A percentile compares a stretch with the other conserved stretches of the same genome.
phyloP scores from a whole-genome alignment of 2,329 filamentous ascomycete species.

The Chaetothyriales sp. region DNA sequence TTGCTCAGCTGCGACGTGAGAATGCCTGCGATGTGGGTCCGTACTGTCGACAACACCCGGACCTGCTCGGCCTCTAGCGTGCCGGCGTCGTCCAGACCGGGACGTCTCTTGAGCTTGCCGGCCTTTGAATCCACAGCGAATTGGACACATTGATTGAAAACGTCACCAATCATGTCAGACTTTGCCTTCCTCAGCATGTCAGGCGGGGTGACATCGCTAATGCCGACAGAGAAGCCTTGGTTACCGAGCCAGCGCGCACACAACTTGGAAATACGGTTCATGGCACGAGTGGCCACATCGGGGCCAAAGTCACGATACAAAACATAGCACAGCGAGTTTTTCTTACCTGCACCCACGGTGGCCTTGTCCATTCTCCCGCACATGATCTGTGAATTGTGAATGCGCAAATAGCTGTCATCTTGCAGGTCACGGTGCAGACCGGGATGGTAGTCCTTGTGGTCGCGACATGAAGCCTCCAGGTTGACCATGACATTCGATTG shows the following conservation, averaged over 20 bases:
- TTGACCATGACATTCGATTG: conserved; percentile 75
- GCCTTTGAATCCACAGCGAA: conserved; percentile 57
- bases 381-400: conserved; percentile 95
- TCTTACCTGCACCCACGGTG: conserved; percentile 93
- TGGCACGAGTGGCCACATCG: conserved; percentile 72
- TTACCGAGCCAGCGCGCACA: conserved; percentile 81
- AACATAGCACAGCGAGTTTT: conserved; percentile 94
- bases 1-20: conserved; percentile 82
- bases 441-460: conserved; percentile 47
- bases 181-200: conserved; percentile 58
- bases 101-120: conserved; percentile 69
- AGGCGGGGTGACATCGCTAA: conserved; percentile 84
- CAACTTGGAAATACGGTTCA: conserved; percentile 86
- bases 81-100: conserved; percentile 61
- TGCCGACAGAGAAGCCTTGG: conserved; percentile 88
- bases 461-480: conserved; percentile 79
- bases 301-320: conserved; percentile 91
- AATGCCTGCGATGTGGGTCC: conserved; percentile 77
- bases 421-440: conserved; percentile 59
- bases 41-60: conserved; percentile 88
- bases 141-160: conserved; percentile 55
- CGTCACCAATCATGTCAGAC: conserved; percentile 55
- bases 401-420: conserved; percentile 70
- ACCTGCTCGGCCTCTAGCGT: conserved; percentile 62
- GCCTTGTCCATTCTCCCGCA: conserved; percentile 97